Percentiles rank a stretch among this genome's conserved stretches.
Conservation (phyloP, 169 alveolate genomes). For the Neospora caninum region DNA sequence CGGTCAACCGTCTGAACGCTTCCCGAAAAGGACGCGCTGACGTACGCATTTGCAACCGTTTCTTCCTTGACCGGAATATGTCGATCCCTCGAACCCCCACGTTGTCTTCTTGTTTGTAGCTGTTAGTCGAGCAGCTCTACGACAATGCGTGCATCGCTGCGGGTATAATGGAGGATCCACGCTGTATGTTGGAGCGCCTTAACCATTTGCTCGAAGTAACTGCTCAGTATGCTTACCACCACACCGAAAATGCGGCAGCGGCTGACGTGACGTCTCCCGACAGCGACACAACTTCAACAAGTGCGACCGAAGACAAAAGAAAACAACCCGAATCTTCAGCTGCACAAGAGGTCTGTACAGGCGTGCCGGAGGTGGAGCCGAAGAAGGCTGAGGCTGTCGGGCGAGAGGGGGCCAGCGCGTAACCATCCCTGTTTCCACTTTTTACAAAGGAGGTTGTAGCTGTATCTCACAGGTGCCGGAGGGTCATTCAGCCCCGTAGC, state of each 20-base stretch:
- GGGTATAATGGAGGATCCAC: constrained; percentile 91
- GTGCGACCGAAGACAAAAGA: neutral
- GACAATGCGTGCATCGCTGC: constrained; percentile 94
- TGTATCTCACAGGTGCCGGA: too few species aligned
- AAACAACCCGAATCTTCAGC: neutral
- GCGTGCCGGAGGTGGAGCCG: too few species aligned
- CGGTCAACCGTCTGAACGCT: too few species aligned
- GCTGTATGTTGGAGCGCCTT: constrained; percentile 84
- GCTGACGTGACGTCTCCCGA: constrained; percentile 2
- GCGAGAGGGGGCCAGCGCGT: too few species aligned
- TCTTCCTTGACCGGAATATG: too few species aligned
- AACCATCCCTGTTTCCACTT: too few species aligned
- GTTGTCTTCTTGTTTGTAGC: neutral
- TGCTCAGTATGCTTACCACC: constrained; percentile 82
- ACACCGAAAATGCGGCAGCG: constrained; percentile 54
- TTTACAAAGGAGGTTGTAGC: too few species aligned
- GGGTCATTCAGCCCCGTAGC: too few species aligned
- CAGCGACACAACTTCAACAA: neutral
- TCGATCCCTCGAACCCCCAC: too few species aligned
- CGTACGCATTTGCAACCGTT: too few species aligned
- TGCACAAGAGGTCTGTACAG: neutral
- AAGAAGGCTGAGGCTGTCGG: too few species aligned
- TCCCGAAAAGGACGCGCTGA: too few species aligned
- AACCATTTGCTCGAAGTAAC: constrained; percentile 81
- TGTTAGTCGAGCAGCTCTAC: constrained; percentile 79